Evolutionary conservation across 2,329 filamentous ascomycete genomes (phyloP), one percentile per base, ranked within the genome.

Genomic region (Zymoseptoria brevis): DNA sequence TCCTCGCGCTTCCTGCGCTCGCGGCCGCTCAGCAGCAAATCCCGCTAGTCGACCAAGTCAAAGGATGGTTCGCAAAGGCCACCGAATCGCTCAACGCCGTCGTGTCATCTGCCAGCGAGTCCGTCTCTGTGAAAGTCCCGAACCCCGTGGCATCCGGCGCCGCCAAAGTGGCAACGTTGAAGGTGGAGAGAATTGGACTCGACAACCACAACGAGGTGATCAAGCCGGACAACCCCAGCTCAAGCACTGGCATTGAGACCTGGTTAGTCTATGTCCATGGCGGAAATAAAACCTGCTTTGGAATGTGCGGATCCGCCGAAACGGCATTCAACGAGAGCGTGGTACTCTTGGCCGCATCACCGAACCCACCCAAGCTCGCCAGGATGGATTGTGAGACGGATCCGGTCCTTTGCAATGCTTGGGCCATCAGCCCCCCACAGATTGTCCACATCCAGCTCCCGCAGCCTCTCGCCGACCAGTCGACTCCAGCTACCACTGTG

Each of bases 251-350:
- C 7, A 86, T 88, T 4, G 86, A 87, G 74, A 86, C 90, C 75
- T 91, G 87, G 87, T 86, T 88, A 79, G 77, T 93, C 62, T 80
- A 88, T 66, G 76, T 90, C 66, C 88, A 85, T 8, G 89, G 89
- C 58, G 80, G 87, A 66, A 91, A 92, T 79, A 87, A 85, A 77
- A 90, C 88, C 30, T 93, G 89, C 77, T 87, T 81, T 71, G 88
- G 87, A 66, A 80, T 83, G 69, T 93, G 89, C 75, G 79, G 71
- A 50, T 79, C 77, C 61, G 75, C 86, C 56, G 87, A 90, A 69
- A 76, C 77, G 59, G 87, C 87, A 22, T 81, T 77, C 76, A 80
- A 80, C 67, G 77, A 79, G 71, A 62, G 75, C 35, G 61, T 67
- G 19, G 56, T 66, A 3, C 79, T 86, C 69, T 83, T 91, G 68